Evolutionary conservation across 371 early-diverging fungal species (phyloP).

Genomic region (Saksenaea oblongispora): DNA sequence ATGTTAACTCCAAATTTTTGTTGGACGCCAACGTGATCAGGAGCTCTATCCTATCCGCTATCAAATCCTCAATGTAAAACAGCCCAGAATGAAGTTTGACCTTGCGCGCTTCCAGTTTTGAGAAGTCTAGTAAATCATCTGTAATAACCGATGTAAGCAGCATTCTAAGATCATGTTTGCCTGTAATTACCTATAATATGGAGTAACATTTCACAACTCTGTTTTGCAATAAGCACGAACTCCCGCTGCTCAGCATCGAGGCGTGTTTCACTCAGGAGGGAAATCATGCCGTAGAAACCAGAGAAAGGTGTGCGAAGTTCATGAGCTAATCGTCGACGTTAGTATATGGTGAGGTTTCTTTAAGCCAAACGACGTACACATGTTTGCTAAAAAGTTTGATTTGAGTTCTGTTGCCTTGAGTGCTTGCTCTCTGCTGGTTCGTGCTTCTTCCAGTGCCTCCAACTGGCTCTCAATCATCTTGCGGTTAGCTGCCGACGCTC

Average conservation of each 20-base stretch:
- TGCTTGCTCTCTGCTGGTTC: conserved; percentile 45
- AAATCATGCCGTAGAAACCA: conserved; percentile 62
- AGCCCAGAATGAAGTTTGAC: conserved; percentile 56
- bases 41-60: conserved; percentile 58
- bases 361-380: conserved; percentile 34
- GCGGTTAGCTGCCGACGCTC: conserved; percentile 39
- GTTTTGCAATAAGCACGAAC: conserved; percentile 62
- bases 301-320: conserved; percentile 59
- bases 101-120: conserved; percentile 64
- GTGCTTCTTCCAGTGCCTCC: conserved; percentile 44
- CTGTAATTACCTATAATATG: conserved; percentile 49
- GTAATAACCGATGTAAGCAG: neutral
- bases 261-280: conserved; percentile 53
- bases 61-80: conserved; percentile 55
- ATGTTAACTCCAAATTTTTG: conserved; percentile 54
- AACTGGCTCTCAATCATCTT: conserved; percentile 43
- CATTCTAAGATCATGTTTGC: neutral
- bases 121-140: conserved; percentile 64
- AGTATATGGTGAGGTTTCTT: neutral
- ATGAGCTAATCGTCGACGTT: conserved; percentile 22
- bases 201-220: conserved; percentile 61
- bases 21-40: conserved; percentile 53
- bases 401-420: conserved; percentile 44
- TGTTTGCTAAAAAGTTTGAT: conserved; percentile 62
- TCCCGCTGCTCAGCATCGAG: conserved; percentile 59